phyloP scores from a whole-genome alignment of 768 basidiomycete genomes.

The Tricholoma furcatifolium region DNA sequence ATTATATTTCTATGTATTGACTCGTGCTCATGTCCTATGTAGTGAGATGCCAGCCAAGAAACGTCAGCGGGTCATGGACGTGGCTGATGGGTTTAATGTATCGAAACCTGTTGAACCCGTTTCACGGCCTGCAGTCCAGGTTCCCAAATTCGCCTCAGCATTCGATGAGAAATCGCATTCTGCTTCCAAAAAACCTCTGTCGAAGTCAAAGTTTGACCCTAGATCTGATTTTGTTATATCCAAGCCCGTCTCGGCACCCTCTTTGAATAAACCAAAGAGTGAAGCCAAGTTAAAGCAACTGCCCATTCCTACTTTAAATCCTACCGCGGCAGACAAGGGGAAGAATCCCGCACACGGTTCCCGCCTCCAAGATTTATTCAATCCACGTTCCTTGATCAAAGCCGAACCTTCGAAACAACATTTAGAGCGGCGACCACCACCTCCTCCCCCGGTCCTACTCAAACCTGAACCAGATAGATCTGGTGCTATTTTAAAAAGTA shows the following conservation, averaged over 20 bases:
- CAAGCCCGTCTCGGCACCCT: conserved; percentile 4
- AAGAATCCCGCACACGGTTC: background rate
- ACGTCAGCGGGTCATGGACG: conserved; percentile 16
- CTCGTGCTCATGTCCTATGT: background rate
- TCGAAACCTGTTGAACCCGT: conserved; percentile 5
- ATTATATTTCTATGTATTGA: background rate
- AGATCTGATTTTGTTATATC: conserved; percentile 1
- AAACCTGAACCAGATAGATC: conserved; percentile 15
- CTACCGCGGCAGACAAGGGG: background rate
- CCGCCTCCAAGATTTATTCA: conserved; percentile 6
- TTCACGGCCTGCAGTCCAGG: conserved; percentile 9
- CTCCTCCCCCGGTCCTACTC: conserved; percentile 11
- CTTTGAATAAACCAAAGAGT: conserved; percentile 5
- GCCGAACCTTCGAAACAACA: background rate
- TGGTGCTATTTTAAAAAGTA: conserved; percentile 15
- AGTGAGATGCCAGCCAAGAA: conserved; percentile 17
- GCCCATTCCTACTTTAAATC: conserved; percentile 8
- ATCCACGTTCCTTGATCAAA: conserved; percentile 9
- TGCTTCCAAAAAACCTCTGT: conserved; percentile 4
- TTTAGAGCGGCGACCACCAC: conserved; percentile 6
- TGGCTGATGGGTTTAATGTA: conserved; percentile 18
- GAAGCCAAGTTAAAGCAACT: conserved; percentile 15
- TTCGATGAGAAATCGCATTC: conserved; percentile 8
- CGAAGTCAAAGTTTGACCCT: conserved; percentile 1
- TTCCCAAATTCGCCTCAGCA: conserved; percentile 16